Evolutionary conservation across 2,329 filamentous ascomycete species (phyloP), one percentile per base, ranked within the genome.

Genomic region (Ceratocystiopsis sp.): DNA sequence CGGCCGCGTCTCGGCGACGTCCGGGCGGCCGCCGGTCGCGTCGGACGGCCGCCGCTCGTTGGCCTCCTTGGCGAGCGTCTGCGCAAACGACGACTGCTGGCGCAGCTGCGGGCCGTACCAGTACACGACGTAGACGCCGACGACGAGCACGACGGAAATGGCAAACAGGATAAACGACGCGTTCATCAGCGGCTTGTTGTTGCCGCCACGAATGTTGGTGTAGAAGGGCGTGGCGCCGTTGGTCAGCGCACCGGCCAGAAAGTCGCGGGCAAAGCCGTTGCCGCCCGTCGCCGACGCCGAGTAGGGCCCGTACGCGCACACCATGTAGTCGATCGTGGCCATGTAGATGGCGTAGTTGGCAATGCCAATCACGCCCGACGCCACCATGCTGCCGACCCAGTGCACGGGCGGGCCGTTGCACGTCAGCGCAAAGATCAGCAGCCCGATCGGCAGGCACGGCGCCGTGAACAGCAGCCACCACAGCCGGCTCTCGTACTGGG

Each of bases 251-350:
- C 81, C 80, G 2, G 80, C 81, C 0, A 85, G 62, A 58, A 84
- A 77, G 54, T 85, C 80, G 50, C 81, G 69, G 3, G 78, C 69
- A 61, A 80, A 84, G 2, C 80, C 81, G 49, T 85, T 85, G 17
- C 80, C 80, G 36, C 80, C 81, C 0, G 80, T 84, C 1, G 81
- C 81, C 0, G 78, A 83, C 1, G 80, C 80, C 2, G 78, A 74
- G 55, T 83, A 84, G 0, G 74, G 73, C 0, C 80, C 81, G 52
- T 84, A 48, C 0, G 79, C 76, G 45, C 75, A 78, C 34, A 84
- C 73, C 72, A 84, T 83, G 61, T 85, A 85, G 57, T 85, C 78
- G 49, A 84, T 80, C 1, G 78, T 82, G 1, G 78, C 76, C 74
- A 82, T 81, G 61, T 84, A 84, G 45, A 83, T 82, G 33, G 71